phyloP scores from a whole-genome alignment of 2,329 filamentous ascomycete genomes.

The Hawksworthiomyces lignivorus region DNA sequence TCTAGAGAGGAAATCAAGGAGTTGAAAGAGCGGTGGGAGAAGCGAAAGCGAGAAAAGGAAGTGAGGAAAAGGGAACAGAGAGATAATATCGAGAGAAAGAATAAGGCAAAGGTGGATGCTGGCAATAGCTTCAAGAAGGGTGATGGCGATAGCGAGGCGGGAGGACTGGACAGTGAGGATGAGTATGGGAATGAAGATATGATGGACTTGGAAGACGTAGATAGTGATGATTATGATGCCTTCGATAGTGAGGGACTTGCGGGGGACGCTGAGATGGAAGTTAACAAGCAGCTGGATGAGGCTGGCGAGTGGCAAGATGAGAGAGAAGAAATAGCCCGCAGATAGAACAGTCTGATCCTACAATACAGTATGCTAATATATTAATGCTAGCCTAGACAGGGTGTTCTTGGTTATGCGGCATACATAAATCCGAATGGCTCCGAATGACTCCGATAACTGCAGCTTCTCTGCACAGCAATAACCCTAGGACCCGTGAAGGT shows the following conservation, averaged over 20 bases:
- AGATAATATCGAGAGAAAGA: constrained; percentile 85
- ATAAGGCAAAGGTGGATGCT: constrained; percentile 40
- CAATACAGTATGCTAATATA: too few species aligned
- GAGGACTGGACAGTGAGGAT: constrained; percentile 24
- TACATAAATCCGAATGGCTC: background rate
- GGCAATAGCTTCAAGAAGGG: constrained; percentile 25
- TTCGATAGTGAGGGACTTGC: constrained; percentile 45
- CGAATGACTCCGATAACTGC: constrained; percentile 5
- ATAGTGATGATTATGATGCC: constrained; percentile 39
- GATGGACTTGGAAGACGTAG: constrained; percentile 28
- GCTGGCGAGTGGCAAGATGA: constrained; percentile 47
- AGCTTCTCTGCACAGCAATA: too few species aligned
- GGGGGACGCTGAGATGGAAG: constrained; percentile 41
- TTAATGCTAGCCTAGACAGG: too few species aligned
- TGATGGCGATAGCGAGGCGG: too few species aligned
- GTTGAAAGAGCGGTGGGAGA: constrained; percentile 76
- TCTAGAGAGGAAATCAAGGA: constrained; percentile 66
- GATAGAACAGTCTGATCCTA: background rate
- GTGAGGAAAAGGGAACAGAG: constrained; percentile 73
- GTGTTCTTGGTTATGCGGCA: too few species aligned
- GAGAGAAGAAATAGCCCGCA: constrained; percentile 26
- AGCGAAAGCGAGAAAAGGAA: constrained; percentile 72
- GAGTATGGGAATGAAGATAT: constrained; percentile 29
- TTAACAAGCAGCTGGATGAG: constrained; percentile 42
- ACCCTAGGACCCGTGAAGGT: too few species aligned